These are phyloP conservation scores for Sarocladium brachiariae DNA, from an alignment of 2,329 filamentous ascomycete genomes.

Conservation along the genomic window DNA sequence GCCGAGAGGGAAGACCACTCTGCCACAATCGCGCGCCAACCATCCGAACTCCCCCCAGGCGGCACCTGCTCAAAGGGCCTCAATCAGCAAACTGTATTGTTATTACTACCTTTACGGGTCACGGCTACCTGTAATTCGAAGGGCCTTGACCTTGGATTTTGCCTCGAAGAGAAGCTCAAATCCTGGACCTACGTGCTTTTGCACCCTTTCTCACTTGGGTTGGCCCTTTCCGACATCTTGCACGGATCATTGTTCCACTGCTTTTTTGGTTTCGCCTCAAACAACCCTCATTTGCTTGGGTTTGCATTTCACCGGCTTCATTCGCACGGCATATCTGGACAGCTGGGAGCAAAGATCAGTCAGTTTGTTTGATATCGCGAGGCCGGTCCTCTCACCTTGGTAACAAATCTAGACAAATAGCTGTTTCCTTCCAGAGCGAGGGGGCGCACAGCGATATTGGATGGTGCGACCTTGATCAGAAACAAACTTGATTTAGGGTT, in stretches of 20 bases:
- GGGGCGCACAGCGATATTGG: not conserved
- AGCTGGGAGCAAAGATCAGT: not conserved
- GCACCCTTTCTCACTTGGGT: not conserved
- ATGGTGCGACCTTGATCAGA: not conserved
- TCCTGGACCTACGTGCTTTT: too few relatives aligned
- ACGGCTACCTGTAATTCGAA: not conserved
- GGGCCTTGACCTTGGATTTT: not conserved
- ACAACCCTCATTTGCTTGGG: not conserved
- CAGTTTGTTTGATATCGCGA: not conserved
- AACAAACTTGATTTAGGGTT: not conserved
- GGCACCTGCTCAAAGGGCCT: not conserved
- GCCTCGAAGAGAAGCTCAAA: not conserved
- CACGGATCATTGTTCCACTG: not conserved
- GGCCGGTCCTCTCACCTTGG: conserved; percentile 2
- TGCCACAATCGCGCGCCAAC: conserved; percentile 8
- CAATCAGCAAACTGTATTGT: not conserved
- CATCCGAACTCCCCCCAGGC: conserved; percentile 5
- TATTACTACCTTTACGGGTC: not conserved
- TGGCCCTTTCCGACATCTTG: too few relatives aligned
- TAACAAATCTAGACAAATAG: not conserved
- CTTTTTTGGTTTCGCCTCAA: not conserved
- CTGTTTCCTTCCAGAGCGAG: not conserved
- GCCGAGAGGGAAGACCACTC: not conserved
- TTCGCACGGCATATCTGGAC: not conserved
- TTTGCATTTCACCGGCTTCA: not conserved